Evolutionary conservation across 1,139 yeast genomes (phyloP), one percentile per base, ranked within the genome.

Genomic region (Pichia sp.): DNA sequence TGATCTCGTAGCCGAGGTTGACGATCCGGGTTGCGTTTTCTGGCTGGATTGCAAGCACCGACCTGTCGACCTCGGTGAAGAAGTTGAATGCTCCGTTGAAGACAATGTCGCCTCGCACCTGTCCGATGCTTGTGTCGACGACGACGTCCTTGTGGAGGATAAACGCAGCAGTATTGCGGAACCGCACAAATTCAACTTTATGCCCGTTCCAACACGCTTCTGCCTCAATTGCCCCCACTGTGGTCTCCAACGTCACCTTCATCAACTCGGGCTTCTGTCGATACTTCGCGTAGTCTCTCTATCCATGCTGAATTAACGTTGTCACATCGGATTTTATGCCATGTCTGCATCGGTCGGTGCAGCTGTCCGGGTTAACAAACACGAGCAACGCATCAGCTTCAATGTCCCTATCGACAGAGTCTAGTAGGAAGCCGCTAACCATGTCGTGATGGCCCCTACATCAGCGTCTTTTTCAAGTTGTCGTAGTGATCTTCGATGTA

Each of bases 341-440:
- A 51, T 62, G 66, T 8, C 66, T 65, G 51, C 66, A 62, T 43
- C 60, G 64, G 44, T 62, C 65, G 2, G 63, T 61, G 45, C 60
- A 61, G 3, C 66, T 66, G 43, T 58, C 59, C 4, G 63, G 63
- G 42, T 63, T 63, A 22, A 60, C 47, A 40, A 63, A 63, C 9
- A 63, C 52, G 2, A 58, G 55, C 1, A 62, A 63, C 22, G 62
- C 59, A 52, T 63, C 65, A 1, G 64, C 59, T 19, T 48, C 46
- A 1, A 31, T 9, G 10, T 55, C 56, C 30, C 45, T n/a, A n/a
- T 25, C 28, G 9, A 25, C 9, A 9, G 28, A 9, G 9, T 25
- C 28, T 6, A 25, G 28, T 25, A 25, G 9, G n/a, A 25, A 25
- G 8, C 28, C 28, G 6, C 28, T 9, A 25, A 25, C 6, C 28